phyloP scores from a whole-genome alignment of 148 eudicot species.

The Arbutus unedo region DNA sequence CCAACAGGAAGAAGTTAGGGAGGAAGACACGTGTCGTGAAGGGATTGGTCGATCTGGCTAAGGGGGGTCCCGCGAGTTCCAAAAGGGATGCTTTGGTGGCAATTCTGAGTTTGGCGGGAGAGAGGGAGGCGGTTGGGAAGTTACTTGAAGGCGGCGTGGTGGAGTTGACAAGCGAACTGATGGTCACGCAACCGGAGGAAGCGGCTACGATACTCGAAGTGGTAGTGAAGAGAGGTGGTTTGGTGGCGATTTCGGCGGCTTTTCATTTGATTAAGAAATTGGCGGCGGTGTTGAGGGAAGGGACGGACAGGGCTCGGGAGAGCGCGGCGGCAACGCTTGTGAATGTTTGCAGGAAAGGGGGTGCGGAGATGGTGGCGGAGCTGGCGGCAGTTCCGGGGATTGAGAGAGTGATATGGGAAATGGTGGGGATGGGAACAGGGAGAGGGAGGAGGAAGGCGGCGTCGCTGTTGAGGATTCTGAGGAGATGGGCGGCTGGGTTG shows the following conservation, averaged over 20 bases:
- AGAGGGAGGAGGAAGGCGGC: constrained; percentile 78
- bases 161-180: constrained; percentile 43
- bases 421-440: constrained; percentile 70
- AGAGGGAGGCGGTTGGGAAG: constrained; percentile 67
- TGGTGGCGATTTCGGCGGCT: constrained; percentile 52
- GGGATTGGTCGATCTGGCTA: constrained; percentile 70
- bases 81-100: constrained; percentile 83
- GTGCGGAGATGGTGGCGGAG: constrained; percentile 66
- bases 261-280: constrained; percentile 44
- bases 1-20: constrained; percentile 55
- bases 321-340: constrained; percentile 75
- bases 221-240: constrained; percentile 77
- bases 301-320: constrained; percentile 65
- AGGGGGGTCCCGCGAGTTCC: constrained; percentile 48
- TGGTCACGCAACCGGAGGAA: constrained; percentile 63
- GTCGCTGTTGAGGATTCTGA: constrained; percentile 66
- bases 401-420: constrained; percentile 80
- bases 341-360: constrained; percentile 75
- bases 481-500: constrained; percentile 85
- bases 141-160: constrained; percentile 63
- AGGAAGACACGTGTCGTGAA: constrained; percentile 63
- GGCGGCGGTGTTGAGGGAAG: constrained; percentile 49
- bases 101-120: constrained; percentile 64
- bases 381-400: constrained; percentile 57
- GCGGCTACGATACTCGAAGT: constrained; percentile 56